These are phyloP conservation scores for Skeletonema potamos DNA, from an alignment of 108 stramenopile species.

Conservation along the genomic window DNA sequence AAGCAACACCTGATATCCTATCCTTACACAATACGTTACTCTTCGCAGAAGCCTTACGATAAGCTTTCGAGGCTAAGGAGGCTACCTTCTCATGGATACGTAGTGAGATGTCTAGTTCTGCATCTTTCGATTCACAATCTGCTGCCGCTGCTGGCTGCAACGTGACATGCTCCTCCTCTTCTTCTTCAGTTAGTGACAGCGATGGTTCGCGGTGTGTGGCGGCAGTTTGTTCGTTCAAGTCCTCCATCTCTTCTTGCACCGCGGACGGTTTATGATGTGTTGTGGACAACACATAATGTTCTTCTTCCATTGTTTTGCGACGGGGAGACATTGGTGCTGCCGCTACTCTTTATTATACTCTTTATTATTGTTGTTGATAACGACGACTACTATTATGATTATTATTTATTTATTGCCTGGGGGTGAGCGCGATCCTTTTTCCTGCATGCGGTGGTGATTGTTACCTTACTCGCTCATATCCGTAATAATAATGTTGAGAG, in stretches of 20 bases:
- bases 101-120: constrained; percentile 14
- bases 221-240: background rate
- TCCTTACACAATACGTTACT: constrained; percentile 15
- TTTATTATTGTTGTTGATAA: background rate
- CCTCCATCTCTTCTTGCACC: background rate
- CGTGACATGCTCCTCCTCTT: background rate
- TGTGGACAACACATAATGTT: background rate
- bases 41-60: constrained; percentile 11
- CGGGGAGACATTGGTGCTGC: background rate
- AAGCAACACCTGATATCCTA: constrained; percentile 17
- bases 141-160: background rate
- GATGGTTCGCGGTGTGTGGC: background rate
- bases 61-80: constrained; percentile 20
- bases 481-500: too few species aligned
- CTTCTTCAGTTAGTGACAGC: background rate
- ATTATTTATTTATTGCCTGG: too few species aligned
- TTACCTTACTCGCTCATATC: too few species aligned
- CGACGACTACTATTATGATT: too few species aligned
- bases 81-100: constrained; percentile 7
- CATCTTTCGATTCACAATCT: background rate
- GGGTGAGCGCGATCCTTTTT: too few species aligned
- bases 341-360: background rate
- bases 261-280: background rate
- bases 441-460: too few species aligned
- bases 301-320: background rate